Conservation (phyloP, 768 basidiomycete species). For the Xerocomus potaroensis region DNA sequence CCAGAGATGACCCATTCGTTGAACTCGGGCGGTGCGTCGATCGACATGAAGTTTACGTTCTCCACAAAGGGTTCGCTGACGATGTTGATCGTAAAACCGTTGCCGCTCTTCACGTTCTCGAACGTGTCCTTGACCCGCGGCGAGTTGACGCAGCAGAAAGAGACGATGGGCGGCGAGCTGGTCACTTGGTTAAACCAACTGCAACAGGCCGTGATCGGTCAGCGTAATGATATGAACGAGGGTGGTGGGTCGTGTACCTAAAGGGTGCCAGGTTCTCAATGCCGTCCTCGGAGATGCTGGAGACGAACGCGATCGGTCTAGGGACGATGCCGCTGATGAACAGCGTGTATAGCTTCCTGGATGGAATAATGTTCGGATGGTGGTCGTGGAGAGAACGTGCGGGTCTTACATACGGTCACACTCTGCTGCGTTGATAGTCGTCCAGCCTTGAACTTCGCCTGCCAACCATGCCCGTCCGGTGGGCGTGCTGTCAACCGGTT, state of each 20-base stretch:
- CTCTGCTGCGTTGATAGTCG: slow-evolving; percentile 27
- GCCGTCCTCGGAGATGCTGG: slow-evolving; percentile 33
- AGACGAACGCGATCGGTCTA: slow-evolving; percentile 44
- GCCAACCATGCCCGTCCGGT: slow-evolving; percentile 31
- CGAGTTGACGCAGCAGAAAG: slow-evolving; percentile 27
- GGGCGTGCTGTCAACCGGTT: slow-evolving; percentile 25
- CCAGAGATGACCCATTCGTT: slow-evolving; percentile 41
- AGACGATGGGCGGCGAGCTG: slow-evolving; percentile 32
- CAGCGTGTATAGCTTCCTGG: slow-evolving; percentile 30
- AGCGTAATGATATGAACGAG: background rate
- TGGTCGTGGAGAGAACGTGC: background rate
- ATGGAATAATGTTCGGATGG: background rate
- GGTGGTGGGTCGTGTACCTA: slow-evolving; percentile 29
- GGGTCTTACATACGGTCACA: slow-evolving; percentile 25
- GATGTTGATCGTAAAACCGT: slow-evolving; percentile 52
- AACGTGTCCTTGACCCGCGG: slow-evolving; percentile 40
- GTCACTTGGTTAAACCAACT: slow-evolving; percentile 30
- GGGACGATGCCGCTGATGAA: slow-evolving; percentile 39
- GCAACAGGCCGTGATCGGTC: background rate
- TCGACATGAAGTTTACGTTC: slow-evolving; percentile 34
- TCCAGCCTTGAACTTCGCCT: slow-evolving; percentile 36
- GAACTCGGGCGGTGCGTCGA: slow-evolving; percentile 36
- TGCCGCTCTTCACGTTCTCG: slow-evolving; percentile 42
- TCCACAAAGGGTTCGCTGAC: slow-evolving; percentile 49
- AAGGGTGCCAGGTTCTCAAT: slow-evolving; percentile 41